Evolutionary conservation across 805 yeast genomes (phyloP), one percentile per base, ranked within the genome.

Genomic region (Alloascoidea africana): DNA sequence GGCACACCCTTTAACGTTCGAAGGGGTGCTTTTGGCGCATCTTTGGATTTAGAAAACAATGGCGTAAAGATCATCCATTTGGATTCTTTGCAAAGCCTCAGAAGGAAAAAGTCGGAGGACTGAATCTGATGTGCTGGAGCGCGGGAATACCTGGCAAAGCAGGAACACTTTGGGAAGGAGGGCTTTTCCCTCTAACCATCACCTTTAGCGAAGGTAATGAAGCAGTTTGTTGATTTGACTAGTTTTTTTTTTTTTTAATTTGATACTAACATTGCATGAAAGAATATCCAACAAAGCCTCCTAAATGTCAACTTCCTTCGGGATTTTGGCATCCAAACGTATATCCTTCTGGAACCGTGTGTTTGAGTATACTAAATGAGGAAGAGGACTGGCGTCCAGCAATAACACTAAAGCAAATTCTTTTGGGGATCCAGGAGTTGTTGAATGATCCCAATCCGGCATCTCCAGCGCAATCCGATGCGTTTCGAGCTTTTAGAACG

Each of bases 301-400:
- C 97, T 33, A 86, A 85, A 51, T 86, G 94, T 41, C 74, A 71
- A 59, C 86, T 91, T 47, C 94, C 95, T 2, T 71, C 76, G 2
- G 83, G 81, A 0, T 91, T 91, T 50, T 91, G 86, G 60, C 99
- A 91, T 58, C 99, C 99, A 11, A 91, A 91, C 50, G 89, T 91
- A 5, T 91, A 91, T 50, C 99, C 99, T 1, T 82, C 94, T 39
- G 99, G 99, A 1, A 91, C 97, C 1, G 78, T 91, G 27, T 91
- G 99, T 59, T 68, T 91, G 35, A 78, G 93, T 38, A 87, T 91
- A 39, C 65, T 91, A 52, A 91, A 91, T 56, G 98, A 91, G 55
- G 86, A 79, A 35, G 94, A 87, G 57, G 97, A 85, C 56, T 91
- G 99, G 99, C 73, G 95, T 52, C 98, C 99, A 1, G 95, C 96